Evolutionary conservation across 1,139 yeast genomes (phyloP).

Genomic region (Blastobotrys ciferrii): DNA sequence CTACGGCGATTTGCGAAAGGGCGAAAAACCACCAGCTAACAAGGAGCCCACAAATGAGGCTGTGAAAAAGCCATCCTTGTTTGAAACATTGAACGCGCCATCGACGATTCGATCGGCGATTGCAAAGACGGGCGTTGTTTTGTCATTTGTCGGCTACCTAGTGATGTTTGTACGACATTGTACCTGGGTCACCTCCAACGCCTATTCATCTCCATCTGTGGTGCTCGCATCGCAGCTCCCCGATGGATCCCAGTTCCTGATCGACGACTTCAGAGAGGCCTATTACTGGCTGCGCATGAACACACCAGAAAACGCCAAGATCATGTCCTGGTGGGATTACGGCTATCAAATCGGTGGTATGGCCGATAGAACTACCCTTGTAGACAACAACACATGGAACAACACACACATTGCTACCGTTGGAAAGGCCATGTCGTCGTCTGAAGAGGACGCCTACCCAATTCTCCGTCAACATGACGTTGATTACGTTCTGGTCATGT

Average conservation of each 20-base stretch:
- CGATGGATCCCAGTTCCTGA: constrained; percentile 81
- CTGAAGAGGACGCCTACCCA: constrained; percentile 85
- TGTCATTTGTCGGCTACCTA: constrained; percentile 73
- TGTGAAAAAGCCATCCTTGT: constrained; percentile 12
- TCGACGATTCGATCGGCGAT: constrained; percentile 38
- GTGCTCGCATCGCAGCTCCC: constrained; percentile 82
- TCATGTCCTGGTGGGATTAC: constrained; percentile 99
- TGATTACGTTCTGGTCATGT: constrained; percentile 87
- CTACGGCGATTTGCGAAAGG: constrained; percentile 58
- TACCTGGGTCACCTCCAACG: constrained; percentile 95
- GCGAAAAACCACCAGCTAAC: background rate
- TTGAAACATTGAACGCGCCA: constrained; percentile 9
- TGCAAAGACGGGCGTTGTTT: constrained; percentile 61
- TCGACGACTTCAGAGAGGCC: constrained; percentile 98
- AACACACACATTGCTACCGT: constrained; percentile 99
- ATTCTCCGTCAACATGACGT: constrained; percentile 90
- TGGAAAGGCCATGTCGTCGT: constrained; percentile 94
- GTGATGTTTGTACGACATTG: constrained; percentile 87
- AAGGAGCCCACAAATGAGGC: constrained; percentile 10
- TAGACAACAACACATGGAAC: constrained; percentile 99
- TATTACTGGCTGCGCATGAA: constrained; percentile 99
- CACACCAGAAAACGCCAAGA: constrained; percentile 91
- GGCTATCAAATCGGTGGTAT: constrained; percentile 99
- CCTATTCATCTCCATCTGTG: constrained; percentile 97
- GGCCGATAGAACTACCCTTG: constrained; percentile 98